Evolutionary conservation across 139 green algal species (phyloP), one percentile per base, ranked within the genome.

Genomic region (Trebouxia sp.): DNA sequence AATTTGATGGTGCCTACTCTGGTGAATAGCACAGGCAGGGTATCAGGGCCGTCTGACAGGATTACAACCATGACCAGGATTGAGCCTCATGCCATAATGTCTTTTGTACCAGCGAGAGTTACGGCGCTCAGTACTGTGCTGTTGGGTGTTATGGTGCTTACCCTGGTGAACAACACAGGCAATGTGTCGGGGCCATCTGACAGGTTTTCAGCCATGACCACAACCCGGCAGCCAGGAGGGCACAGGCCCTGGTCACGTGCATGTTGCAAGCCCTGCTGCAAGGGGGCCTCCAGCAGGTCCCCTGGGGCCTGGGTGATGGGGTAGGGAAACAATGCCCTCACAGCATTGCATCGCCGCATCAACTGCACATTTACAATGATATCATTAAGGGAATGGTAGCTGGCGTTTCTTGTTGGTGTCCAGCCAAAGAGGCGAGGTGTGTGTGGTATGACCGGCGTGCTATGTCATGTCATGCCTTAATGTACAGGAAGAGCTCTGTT

Each of bases 101-200:
- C n/a, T n/a, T n/a, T n/a, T n/a, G n/a, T n/a, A n/a, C n/a, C n/a
- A n/a, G n/a, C n/a, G n/a, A n/a, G n/a, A n/a, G n/a, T n/a, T n/a
- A n/a, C n/a, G n/a, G n/a, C n/a, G n/a, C n/a, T n/a, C n/a, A n/a
- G n/a, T n/a, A n/a, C n/a, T n/a, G n/a, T 75, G 65, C 35, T 51
- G 65, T 5, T 50, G 35, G 6, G 35, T 35, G 50, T 58, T 5
- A 58, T 14, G 32, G 14, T 14, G 38, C 41, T 37, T 38, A 53
- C 69, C 69, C 69, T 51, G 7, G 69, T 77, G 24, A 77, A 56
- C 26, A 77, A n/a, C 20, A 77, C 69, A 77, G 69, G 69, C 4
- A 77, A n/a, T 39, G 69, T 51, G 24, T 77, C 69, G 32, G 69
- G 41, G 20, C 69, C 69, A 51, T 51, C 69, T 53, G 42, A 26